phyloP scores from a whole-genome alignment of 2,329 filamentous ascomycete species.

The Fusarium ramigenum region DNA sequence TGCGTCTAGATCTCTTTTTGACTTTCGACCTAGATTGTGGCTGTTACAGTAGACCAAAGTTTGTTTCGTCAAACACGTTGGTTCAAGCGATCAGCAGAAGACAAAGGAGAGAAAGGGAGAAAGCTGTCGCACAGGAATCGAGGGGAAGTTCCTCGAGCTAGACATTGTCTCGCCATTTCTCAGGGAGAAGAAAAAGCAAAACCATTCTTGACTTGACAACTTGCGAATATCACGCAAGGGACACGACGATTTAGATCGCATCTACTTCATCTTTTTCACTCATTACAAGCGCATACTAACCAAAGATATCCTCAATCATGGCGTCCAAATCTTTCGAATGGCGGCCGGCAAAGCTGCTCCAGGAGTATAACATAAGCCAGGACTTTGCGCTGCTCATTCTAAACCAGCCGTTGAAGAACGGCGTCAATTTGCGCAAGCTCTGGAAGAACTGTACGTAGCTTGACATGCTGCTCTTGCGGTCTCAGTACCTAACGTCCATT shows the following conservation, averaged over 20 bases:
- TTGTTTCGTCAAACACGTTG: slow-evolving; percentile 13
- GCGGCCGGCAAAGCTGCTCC: slow-evolving; percentile 52
- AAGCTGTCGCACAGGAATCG: slow-evolving; percentile 34
- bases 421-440: slow-evolving; percentile 58
- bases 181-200: slow-evolving; percentile 12
- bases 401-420: slow-evolving; percentile 60
- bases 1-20: slow-evolving; percentile 8
- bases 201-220: background rate
- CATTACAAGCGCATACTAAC: background rate
- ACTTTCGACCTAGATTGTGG: slow-evolving; percentile 11
- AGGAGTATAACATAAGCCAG: slow-evolving; percentile 45
- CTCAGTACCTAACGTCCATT: slow-evolving; percentile 23
- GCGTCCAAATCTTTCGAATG: slow-evolving; percentile 48
- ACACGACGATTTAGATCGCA: background rate
- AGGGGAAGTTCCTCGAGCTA: slow-evolving; percentile 19
- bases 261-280: background rate
- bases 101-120: background rate
- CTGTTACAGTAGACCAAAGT: slow-evolving; percentile 13
- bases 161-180: slow-evolving; percentile 8
- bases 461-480: background rate
- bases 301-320: slow-evolving; percentile 28
- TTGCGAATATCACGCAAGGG: background rate
- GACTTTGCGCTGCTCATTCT: slow-evolving; percentile 60
- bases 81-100: background rate
- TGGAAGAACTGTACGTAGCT: slow-evolving; percentile 58